Base-by-base conservation (phyloP, 1,284 basidiomycete species). In the Trichosporon ovoides region DNA sequence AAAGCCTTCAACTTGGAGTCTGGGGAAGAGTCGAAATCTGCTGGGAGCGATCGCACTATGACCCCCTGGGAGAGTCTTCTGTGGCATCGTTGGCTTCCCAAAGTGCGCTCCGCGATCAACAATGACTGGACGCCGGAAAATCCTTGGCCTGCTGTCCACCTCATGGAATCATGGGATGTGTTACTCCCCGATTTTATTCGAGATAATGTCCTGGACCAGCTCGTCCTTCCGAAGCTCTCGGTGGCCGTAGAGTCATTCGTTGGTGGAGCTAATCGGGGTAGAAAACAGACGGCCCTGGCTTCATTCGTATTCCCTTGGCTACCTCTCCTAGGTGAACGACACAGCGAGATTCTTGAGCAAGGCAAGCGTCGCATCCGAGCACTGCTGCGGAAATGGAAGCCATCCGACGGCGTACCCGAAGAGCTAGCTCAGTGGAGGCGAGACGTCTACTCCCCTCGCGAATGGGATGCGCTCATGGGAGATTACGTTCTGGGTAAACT, bases 221-320 rank as follows among this genome's bases (percentile, higher is more conserved):
- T 99, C 28, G 82, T 98, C 40, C 78, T 98, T 16, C 96, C 96
- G 1, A 97, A 97, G 75, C 82, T 99, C 2, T 83, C 85, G 40
- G 85, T 86, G 55, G 85, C 91, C 1, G 84, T 98, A n/a, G 81
- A 84, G 5, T 85, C 88, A 34, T 97, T 95, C 92, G 81, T 67
- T 79, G 85, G 4, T 83, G 83, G 66, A 24, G 60, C 9, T 52
- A 62, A 7, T 67, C 61, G 38, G 58, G 64, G 16, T 51, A 65
- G n/a, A 78, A 78, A 31, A 3, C 9, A 28, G 10, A 24, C 16
- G 54, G 79, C 88, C 0, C 77, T 98, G 52, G 88, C 89, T 55
- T 81, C 83, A 1, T 82, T 98, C 36, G 84, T 99, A 0, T 96
- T 98, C 75, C 96, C 96, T 3, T 99, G 96, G 96, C 77, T 99